Percentiles rank a stretch among this genome's conserved stretches.
These are phyloP conservation scores for Cystobasidium onofrii DNA, from an alignment of 768 basidiomycete species.

Conservation along the genomic window DNA sequence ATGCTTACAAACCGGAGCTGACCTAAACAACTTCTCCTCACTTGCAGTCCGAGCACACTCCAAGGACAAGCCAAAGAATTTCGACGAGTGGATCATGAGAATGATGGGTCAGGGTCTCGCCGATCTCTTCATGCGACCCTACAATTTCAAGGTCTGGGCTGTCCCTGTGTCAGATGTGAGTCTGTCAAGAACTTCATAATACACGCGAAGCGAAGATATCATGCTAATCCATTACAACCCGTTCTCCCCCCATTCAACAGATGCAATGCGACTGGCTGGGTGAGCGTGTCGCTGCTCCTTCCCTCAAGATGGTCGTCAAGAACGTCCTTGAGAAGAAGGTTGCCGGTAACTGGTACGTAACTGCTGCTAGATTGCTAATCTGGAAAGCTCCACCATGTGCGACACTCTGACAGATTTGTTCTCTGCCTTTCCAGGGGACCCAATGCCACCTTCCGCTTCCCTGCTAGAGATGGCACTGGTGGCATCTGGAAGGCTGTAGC, in stretches of 20 bases:
- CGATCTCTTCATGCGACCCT: slow-evolving; percentile 48
- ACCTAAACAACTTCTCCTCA: not conserved
- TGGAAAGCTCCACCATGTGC: not conserved
- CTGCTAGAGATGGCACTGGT: slow-evolving; percentile 47
- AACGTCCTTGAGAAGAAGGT: slow-evolving; percentile 46
- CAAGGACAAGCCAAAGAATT: slow-evolving; percentile 45
- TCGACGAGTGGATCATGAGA: slow-evolving; percentile 48
- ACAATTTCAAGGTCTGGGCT: slow-evolving; percentile 49
- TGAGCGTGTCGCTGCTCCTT: slow-evolving; percentile 47
- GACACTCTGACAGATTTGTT: no score
- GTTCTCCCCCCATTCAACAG: no score
- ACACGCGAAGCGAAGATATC: no score
- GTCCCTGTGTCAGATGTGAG: slow-evolving; percentile 45
- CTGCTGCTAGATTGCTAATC: not conserved
- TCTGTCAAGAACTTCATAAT: no score
- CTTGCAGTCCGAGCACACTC: slow-evolving; percentile 39
- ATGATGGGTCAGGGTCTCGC: slow-evolving; percentile 47
- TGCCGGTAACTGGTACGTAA: slow-evolving; percentile 46
- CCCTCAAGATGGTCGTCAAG: slow-evolving; percentile 45
- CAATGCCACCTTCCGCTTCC: slow-evolving; percentile 48
- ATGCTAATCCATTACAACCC: no score
- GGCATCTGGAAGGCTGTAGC: slow-evolving; percentile 49
- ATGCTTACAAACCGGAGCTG: no score
- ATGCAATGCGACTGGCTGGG: slow-evolving; percentile 50
- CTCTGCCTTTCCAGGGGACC: slow-evolving; percentile 38